Conservation (phyloP, 2,329 filamentous ascomycete species). For the Beauveria brongniartii region DNA sequence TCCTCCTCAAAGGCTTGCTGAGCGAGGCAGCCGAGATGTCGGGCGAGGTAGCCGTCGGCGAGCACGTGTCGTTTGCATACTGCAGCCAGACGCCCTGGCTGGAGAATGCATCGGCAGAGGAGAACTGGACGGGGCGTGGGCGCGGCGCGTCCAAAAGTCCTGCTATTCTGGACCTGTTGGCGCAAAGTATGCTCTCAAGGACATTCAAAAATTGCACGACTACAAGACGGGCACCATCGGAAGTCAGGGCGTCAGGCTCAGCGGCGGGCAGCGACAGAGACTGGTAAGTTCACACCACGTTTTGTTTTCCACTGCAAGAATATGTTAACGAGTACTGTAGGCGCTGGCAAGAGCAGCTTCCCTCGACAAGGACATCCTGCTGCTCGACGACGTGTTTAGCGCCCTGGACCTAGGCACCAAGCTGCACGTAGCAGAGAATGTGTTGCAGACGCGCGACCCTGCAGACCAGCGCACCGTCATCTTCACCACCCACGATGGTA, state of each 20-base stretch:
- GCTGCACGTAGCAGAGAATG: background rate
- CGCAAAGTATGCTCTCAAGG: background rate
- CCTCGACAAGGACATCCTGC: background rate
- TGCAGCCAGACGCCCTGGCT: constrained; percentile 3
- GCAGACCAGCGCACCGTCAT: background rate
- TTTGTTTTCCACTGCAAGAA: no score
- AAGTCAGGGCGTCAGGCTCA: background rate
- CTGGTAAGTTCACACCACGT: background rate
- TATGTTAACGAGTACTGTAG: background rate
- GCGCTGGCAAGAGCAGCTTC: background rate
- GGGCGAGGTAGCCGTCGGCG: background rate
- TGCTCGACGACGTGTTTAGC: background rate
- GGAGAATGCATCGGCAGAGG: constrained; percentile 3
- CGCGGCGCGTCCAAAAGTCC: background rate
- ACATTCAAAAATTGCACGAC: background rate
- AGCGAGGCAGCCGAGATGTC: background rate
- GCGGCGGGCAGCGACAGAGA: constrained; percentile 4
- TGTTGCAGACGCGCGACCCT: background rate
- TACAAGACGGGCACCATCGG: constrained; percentile 3
- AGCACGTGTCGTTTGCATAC: background rate
- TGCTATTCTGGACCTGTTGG: background rate
- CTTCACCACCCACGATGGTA: background rate
- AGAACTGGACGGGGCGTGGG: background rate
- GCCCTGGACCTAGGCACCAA: background rate
- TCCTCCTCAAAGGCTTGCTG: background rate